Evolutionary conservation across 1,284 basidiomycete genomes (phyloP).

Genomic region (Tilletiopsis washingtonensis): DNA sequence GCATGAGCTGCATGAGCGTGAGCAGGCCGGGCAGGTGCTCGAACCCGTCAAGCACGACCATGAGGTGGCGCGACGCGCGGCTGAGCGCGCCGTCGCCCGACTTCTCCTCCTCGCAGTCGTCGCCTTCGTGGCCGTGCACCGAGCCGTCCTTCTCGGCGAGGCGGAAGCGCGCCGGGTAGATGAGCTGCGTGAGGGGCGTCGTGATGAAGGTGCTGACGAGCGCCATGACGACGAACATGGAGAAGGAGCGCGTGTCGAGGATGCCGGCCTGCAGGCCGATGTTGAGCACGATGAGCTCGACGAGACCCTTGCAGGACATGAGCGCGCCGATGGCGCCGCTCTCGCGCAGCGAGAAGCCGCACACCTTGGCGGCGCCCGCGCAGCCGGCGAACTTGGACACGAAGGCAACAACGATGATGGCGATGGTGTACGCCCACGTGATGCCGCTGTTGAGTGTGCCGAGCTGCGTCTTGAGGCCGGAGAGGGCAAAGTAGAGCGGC

Average conservation of each 20-base stretch:
- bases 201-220: slow-evolving; percentile 79
- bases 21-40: slow-evolving; percentile 65
- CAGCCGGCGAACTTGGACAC: slow-evolving; percentile 58
- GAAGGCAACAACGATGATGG: slow-evolving; percentile 74
- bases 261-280: slow-evolving; percentile 74
- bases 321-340: slow-evolving; percentile 75
- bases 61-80: slow-evolving; percentile 53
- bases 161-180: slow-evolving; percentile 59
- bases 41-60: slow-evolving; percentile 80
- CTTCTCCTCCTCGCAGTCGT: neutral
- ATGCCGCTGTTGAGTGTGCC: slow-evolving; percentile 51
- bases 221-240: slow-evolving; percentile 87
- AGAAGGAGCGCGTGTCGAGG: slow-evolving; percentile 59
- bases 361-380: slow-evolving; percentile 57
- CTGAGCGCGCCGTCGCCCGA: neutral
- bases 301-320: slow-evolving; percentile 86
- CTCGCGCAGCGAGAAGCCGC: slow-evolving; percentile 69
- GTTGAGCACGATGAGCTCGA: slow-evolving; percentile 75
- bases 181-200: slow-evolving; percentile 67
- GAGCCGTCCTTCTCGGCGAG: neutral
- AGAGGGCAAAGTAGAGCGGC: slow-evolving; percentile 75
- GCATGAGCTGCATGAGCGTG: slow-evolving; percentile 53
- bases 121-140: too few relatives aligned
- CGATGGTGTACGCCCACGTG: slow-evolving; percentile 78
- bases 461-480: slow-evolving; percentile 75